These are phyloP conservation scores for Cordia subcordata DNA, from an alignment of 257 asterid species.

Conservation along the genomic window DNA sequence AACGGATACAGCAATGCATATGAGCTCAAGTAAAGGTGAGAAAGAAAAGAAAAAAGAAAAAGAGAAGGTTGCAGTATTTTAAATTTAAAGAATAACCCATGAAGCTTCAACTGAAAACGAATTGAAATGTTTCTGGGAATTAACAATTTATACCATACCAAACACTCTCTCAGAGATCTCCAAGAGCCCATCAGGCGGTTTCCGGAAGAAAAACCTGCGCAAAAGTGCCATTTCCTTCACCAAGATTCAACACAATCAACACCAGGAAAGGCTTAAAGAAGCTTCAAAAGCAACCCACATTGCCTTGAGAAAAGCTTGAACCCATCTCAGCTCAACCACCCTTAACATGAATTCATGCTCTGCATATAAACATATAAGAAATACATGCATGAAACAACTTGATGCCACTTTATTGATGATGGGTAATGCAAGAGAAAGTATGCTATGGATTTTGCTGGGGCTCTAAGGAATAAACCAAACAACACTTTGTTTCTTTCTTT, in stretches of 20 bases:
- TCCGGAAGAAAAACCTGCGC: constrained; percentile 27
- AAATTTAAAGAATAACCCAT: constrained; percentile 7
- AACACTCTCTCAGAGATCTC: constrained; percentile 35
- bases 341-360: constrained; percentile 1
- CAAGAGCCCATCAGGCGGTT: constrained; percentile 28
- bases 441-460: constrained; percentile 20
- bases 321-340: constrained; percentile 2
- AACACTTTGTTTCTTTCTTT: background rate
- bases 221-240: constrained; percentile 23
- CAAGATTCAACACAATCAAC: constrained; percentile 8
- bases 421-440: constrained; percentile 1
- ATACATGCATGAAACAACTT: background rate
- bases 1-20: no score
- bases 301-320: constrained; percentile 4
- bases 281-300: constrained; percentile 7
- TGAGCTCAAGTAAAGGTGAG: no score
- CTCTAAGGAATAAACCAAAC: constrained; percentile 16
- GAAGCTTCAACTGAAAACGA: background rate
- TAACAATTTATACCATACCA: constrained; percentile 20
- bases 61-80: background rate
- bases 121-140: background rate
- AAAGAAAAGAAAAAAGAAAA: no score
- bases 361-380: no score
- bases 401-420: constrained; percentile 1
- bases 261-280: constrained; percentile 4